phyloP scores from a whole-genome alignment of 2,329 filamentous ascomycete species.

The Graphium sp. region DNA sequence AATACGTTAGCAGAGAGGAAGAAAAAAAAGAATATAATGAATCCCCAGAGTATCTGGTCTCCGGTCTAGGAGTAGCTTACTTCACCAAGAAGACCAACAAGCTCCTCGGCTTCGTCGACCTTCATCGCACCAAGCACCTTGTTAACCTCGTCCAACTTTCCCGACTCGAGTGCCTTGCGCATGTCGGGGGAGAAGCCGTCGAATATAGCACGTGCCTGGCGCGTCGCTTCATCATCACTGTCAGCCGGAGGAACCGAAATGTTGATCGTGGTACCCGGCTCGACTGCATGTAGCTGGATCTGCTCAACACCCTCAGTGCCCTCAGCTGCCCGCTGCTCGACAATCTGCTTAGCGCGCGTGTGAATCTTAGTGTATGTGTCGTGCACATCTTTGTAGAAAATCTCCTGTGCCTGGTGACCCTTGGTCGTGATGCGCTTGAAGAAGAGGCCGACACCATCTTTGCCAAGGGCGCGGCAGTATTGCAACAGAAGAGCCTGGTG shows the following conservation, averaged over 20 bases:
- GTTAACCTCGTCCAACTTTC: constrained; percentile 51
- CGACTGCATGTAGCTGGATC: constrained; percentile 92
- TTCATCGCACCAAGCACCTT: constrained; percentile 67
- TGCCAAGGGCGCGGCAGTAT: constrained; percentile 81
- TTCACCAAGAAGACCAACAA: constrained; percentile 66
- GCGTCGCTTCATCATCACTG: constrained; percentile 47
- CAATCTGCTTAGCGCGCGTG: constrained; percentile 57
- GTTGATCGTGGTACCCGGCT: constrained; percentile 81
- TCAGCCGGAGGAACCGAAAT: constrained; percentile 62
- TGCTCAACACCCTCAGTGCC: constrained; percentile 60
- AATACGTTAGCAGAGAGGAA: constrained; percentile 8
- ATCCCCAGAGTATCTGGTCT: background rate
- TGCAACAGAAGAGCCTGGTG: constrained; percentile 87
- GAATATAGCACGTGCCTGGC: constrained; percentile 57
- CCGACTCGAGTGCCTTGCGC: constrained; percentile 68
- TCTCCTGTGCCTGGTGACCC: constrained; percentile 74
- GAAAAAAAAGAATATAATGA: background rate
- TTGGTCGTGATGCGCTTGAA: constrained; percentile 90
- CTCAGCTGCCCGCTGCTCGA: constrained; percentile 32
- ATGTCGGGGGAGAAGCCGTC: constrained; percentile 71
- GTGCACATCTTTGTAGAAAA: constrained; percentile 88
- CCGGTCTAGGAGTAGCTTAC: constrained; percentile 18
- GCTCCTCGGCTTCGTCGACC: constrained; percentile 71
- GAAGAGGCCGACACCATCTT: constrained; percentile 78
- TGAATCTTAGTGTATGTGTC: constrained; percentile 74